These are phyloP conservation scores for Tricholoma hemisulphureum DNA, from an alignment of 768 basidiomycete species.

Conservation along the genomic window DNA sequence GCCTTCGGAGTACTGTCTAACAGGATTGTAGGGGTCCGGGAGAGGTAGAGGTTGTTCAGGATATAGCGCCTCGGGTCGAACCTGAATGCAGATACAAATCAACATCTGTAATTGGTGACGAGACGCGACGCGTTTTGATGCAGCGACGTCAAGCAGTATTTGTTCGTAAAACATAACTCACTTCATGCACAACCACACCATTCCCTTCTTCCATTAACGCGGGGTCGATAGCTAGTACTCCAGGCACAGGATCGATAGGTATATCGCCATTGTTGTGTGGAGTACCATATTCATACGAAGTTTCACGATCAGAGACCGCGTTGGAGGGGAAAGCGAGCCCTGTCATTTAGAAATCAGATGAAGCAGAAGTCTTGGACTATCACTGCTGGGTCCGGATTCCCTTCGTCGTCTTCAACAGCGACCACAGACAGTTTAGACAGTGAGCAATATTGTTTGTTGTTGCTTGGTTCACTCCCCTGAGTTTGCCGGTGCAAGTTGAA, in stretches of 20 bases:
- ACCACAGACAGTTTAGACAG: not conserved
- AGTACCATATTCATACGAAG: constrained; percentile 58
- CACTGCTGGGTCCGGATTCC: not conserved
- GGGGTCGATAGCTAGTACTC: constrained; percentile 52
- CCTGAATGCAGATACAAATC: constrained; percentile 24
- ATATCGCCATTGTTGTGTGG: constrained; percentile 63
- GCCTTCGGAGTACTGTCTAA: constrained; percentile 63
- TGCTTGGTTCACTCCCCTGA: not conserved
- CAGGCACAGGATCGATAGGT: constrained; percentile 80
- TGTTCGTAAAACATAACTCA: constrained; percentile 32
- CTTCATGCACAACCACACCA: constrained; percentile 29
- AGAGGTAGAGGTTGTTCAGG: constrained; percentile 23
- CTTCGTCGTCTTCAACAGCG: not conserved
- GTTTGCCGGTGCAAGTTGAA: not conserved
- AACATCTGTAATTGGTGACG: constrained; percentile 28
- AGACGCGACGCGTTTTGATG: constrained; percentile 69
- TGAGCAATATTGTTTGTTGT: constrained; percentile 4
- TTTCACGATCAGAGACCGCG: constrained; percentile 50
- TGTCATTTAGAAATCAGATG: constrained; percentile 45
- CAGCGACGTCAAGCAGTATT: constrained; percentile 24
- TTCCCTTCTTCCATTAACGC: constrained; percentile 36
- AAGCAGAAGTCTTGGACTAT: not conserved
- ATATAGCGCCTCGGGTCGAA: constrained; percentile 21
- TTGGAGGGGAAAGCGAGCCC: constrained; percentile 57
- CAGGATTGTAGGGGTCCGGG: constrained; percentile 31